A percentile compares a stretch with the other conserved stretches of the same genome.
phyloP scores from a whole-genome alignment of 768 basidiomycete species.

The Termitomyces sp. region DNA sequence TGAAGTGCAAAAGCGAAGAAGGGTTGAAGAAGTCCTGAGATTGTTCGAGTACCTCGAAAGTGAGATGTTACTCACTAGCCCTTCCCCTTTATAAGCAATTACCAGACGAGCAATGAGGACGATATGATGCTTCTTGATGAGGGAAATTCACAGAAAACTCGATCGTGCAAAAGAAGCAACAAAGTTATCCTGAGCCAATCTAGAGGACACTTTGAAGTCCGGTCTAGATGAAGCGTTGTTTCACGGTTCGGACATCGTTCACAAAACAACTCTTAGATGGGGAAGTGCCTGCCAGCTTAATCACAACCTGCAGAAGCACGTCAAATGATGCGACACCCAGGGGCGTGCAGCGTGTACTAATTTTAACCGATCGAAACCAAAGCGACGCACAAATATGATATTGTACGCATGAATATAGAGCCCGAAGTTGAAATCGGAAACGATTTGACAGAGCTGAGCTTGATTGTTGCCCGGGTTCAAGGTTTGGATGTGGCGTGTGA shows the following conservation, averaged over 20 bases:
- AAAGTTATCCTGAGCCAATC: constrained; percentile 24
- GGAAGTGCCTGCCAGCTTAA: background rate
- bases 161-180: constrained; percentile 15
- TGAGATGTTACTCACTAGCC: background rate
- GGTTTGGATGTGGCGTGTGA: constrained; percentile 3
- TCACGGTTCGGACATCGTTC: constrained; percentile 1
- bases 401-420: background rate
- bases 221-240: background rate
- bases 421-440: background rate
- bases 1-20: background rate
- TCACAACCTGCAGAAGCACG: background rate
- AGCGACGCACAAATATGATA: background rate
- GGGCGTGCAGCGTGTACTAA: background rate
- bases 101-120: constrained; percentile 33
- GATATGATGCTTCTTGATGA: constrained; percentile 21
- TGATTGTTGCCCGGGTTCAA: background rate
- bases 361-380: background rate
- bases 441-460: background rate
- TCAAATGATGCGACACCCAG: background rate
- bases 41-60: constrained; percentile 14
- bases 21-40: constrained; percentile 9
- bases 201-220: constrained; percentile 22
- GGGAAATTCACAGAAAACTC: constrained; percentile 10
- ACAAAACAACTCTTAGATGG: background rate
- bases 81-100: constrained; percentile 16